Base-by-base conservation (phyloP, 2,329 filamentous ascomycete species). In the Colletotrichum sp. region DNA sequence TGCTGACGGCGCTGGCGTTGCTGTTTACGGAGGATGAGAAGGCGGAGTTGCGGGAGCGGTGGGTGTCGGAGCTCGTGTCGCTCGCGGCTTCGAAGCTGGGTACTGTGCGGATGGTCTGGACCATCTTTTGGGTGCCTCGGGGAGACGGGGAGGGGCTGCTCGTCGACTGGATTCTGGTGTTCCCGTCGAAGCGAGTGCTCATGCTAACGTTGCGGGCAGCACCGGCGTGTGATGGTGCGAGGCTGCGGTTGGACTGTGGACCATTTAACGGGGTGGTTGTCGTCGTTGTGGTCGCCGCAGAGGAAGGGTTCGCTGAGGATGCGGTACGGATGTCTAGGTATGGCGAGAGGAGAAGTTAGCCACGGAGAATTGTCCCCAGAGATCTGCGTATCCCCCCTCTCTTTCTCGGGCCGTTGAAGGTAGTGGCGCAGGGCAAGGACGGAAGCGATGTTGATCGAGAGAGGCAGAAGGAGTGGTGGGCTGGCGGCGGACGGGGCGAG, bases 11-110 rank as follows among this genome's bases (percentile, higher is more conserved):
- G 81, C 88, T 90, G 66, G 83, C 80, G 78, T 86, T 89, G 81
- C 90, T 91, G 78, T 88, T 87, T 54, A 88, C 81, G 58, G 88
- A 90, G 82, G 88, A 90, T 54, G 89, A 90, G 76, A 91, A 88
- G 74, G 83, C 84, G 72, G 89, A 90, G 77, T 86, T 86, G 74
- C 84, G 85, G 29, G 82, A 79, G 55, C 70, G 43, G n/a, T 51
- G 75, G 55, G 76, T 71, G 65, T 85, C 84, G 66, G 83, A 84
- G 74, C 85, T 86, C 55, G 87, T 87, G 69, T 87, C 84, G 74
- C 82, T 84, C 31, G 84, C 84, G 55, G 81, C 78, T 79, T 91
- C 89, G 79, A 88, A 87, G 82, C 88, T 90, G 51, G 86, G 84
- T 47, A 92, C 90, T 69, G 88, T 87, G 75, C 90, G 88, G 75